phyloP scores from a whole-genome alignment of 1,139 yeast genomes.

The Candida glucosophila region DNA sequence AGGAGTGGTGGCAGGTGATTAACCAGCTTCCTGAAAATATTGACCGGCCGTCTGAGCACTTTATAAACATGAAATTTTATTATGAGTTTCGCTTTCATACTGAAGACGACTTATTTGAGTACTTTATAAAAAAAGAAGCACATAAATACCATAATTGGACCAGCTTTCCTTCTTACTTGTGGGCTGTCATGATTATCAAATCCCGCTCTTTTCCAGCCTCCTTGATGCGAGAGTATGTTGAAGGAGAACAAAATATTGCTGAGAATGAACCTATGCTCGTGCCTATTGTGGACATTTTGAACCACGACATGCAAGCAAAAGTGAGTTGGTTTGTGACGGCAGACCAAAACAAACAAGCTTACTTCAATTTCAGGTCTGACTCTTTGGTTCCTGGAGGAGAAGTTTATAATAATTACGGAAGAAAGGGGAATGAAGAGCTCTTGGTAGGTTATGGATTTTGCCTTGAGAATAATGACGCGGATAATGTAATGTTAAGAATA shows the following conservation, averaged over 20 bases:
- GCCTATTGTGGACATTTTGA: slow-evolving; percentile 73
- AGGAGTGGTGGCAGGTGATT: slow-evolving; percentile 45
- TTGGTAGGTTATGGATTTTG: slow-evolving; percentile 64
- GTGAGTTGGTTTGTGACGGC: slow-evolving; percentile 51
- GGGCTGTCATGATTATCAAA: slow-evolving; percentile 65
- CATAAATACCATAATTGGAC: slow-evolving; percentile 41
- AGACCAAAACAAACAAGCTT: slow-evolving; percentile 7
- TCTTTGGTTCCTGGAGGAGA: slow-evolving; percentile 30
- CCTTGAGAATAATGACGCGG: slow-evolving; percentile 50
- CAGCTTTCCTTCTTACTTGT: slow-evolving; percentile 55
- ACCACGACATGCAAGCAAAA: slow-evolving; percentile 55
- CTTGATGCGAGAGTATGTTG: slow-evolving; percentile 21
- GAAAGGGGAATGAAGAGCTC: slow-evolving; percentile 75
- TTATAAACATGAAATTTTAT: slow-evolving; percentile 35
- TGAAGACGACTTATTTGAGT: slow-evolving; percentile 26
- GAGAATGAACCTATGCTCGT: slow-evolving; percentile 58
- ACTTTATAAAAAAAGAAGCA: slow-evolving; percentile 12
- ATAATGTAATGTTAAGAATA: slow-evolving; percentile 50
- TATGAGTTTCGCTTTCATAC: slow-evolving; percentile 39
- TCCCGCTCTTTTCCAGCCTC: slow-evolving; percentile 75
- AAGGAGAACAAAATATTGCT: slow-evolving; percentile 7
- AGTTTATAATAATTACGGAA: slow-evolving; percentile 75
- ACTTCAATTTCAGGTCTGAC: slow-evolving; percentile 24
- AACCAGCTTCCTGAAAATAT: slow-evolving; percentile 25
- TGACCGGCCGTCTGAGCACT: slow-evolving; percentile 27